Conservation (phyloP, 1,284 basidiomycete genomes). For the Trametes versicolor region DNA sequence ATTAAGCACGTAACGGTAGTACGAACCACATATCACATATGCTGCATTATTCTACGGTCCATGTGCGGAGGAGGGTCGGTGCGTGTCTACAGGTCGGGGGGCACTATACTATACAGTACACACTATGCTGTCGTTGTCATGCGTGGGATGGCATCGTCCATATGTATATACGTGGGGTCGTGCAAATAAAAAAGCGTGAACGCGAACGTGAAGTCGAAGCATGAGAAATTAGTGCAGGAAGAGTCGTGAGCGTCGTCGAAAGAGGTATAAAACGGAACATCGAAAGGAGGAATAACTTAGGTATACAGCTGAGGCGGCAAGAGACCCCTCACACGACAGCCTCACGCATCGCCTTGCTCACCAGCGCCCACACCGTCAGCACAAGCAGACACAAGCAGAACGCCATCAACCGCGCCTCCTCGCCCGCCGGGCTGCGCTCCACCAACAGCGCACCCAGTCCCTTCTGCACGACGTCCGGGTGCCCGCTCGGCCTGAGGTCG, state of each 20-base stretch:
- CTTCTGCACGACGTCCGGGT: slow-evolving; percentile 43
- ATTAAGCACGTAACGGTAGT: not conserved
- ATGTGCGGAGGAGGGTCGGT: not conserved
- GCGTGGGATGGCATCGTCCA: not conserved
- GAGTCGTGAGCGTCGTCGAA: not conserved
- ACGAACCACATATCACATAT: not conserved
- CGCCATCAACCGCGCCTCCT: slow-evolving; percentile 70
- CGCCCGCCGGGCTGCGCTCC: slow-evolving; percentile 71
- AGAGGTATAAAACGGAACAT: not conserved
- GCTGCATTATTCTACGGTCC: not conserved
- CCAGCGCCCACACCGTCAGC: slow-evolving; percentile 61
- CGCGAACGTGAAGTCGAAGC: not conserved
- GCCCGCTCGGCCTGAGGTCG: slow-evolving; percentile 60
- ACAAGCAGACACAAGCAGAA: slow-evolving; percentile 63
- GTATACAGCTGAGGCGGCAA: not conserved
- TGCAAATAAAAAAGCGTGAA: not conserved
- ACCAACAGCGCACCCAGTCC: slow-evolving; percentile 55
- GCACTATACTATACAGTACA: not conserved
- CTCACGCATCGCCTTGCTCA: slow-evolving; percentile 19
- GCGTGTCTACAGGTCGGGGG: not conserved
- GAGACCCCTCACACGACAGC: not conserved
- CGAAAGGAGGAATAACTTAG: not conserved
- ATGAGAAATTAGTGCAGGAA: too few relatives aligned
- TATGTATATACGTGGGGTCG: not conserved
- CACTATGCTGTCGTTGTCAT: slow-evolving; percentile 1